These are phyloP conservation scores for Lagenidium giganteum DNA, from an alignment of 352 stramenopile species.

Conservation along the genomic window DNA sequence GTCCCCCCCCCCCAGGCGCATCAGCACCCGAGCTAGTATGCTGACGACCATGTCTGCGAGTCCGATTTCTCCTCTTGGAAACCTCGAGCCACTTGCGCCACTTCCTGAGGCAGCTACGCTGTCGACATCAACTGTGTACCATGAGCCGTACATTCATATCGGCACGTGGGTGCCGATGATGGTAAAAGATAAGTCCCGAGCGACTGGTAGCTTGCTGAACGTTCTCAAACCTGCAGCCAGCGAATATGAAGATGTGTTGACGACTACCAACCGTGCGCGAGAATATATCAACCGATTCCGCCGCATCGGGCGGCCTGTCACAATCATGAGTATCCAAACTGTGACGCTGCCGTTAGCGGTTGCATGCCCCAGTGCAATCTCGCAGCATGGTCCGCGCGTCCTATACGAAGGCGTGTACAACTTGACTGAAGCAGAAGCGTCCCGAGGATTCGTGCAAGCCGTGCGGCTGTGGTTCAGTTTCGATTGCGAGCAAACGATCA, in stretches of 20 bases:
- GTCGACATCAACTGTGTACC: conserved; percentile 18
- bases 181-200: conserved; percentile 31
- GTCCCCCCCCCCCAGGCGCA: no score
- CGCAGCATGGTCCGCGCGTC: conserved; percentile 40
- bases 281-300: conserved; percentile 70
- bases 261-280: conserved; percentile 53
- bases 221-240: conserved; percentile 24
- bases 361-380: conserved; percentile 60
- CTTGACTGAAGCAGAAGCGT: conserved; percentile 36
- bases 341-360: conserved; percentile 51
- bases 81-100: conserved; percentile 2
- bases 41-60: conserved; percentile 3
- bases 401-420: conserved; percentile 65
- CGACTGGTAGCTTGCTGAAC: conserved; percentile 9
- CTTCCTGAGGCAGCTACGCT: no score
- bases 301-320: conserved; percentile 42
- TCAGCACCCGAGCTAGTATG: neutral
- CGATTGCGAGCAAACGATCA: conserved; percentile 72
- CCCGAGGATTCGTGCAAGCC: conserved; percentile 57
- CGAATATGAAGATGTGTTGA: conserved; percentile 64
- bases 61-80: conserved; percentile 14
- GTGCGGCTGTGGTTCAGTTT: conserved; percentile 81
- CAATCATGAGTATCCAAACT: conserved; percentile 67
- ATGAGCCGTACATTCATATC: conserved; percentile 76
- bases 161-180: conserved; percentile 69